phyloP scores from a whole-genome alignment of 1,284 basidiomycete genomes.

The Meripilus lineatus region DNA sequence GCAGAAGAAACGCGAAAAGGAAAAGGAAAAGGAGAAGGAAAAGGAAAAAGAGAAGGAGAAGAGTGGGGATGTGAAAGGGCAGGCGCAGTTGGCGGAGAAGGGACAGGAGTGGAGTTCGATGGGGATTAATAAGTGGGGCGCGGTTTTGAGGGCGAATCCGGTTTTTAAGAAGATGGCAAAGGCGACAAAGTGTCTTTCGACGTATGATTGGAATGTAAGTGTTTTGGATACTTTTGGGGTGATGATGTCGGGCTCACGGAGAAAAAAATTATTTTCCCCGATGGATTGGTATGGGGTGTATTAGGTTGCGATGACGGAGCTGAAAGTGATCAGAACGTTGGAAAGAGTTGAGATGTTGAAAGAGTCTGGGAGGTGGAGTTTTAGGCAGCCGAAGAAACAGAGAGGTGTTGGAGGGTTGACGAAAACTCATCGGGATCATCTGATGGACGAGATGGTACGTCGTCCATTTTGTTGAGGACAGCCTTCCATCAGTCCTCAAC shows the following conservation, averaged over 20 bases:
- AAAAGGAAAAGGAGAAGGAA: constrained; percentile 37
- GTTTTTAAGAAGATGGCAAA: constrained; percentile 61
- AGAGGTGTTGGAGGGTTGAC: constrained; percentile 70
- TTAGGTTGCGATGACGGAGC: constrained; percentile 73
- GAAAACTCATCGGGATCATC: constrained; percentile 94
- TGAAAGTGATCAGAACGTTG: constrained; percentile 74
- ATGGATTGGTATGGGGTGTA: constrained; percentile 6
- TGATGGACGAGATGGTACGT: constrained; percentile 93
- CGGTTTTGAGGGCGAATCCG: constrained; percentile 66
- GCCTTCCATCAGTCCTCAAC: no score
- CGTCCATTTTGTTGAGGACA: no score
- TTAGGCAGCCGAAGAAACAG: constrained; percentile 94
- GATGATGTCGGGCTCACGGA: no score
- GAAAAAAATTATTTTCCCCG: no score
- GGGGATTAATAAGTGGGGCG: constrained; percentile 70
- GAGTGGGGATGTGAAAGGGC: constrained; percentile 31
- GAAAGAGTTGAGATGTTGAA: constrained; percentile 87
- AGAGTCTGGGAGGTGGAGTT: constrained; percentile 81
- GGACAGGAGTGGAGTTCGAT: constrained; percentile 63
- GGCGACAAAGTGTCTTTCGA: constrained; percentile 70
- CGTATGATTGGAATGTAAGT: constrained; percentile 75
- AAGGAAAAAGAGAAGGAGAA: constrained; percentile 29
- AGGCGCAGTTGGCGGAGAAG: no score
- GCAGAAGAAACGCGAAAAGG: constrained; percentile 53
- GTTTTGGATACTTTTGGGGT: not conserved